phyloP scores from a whole-genome alignment of 2,329 filamentous ascomycete species.

The Bipolaris gigantea region DNA sequence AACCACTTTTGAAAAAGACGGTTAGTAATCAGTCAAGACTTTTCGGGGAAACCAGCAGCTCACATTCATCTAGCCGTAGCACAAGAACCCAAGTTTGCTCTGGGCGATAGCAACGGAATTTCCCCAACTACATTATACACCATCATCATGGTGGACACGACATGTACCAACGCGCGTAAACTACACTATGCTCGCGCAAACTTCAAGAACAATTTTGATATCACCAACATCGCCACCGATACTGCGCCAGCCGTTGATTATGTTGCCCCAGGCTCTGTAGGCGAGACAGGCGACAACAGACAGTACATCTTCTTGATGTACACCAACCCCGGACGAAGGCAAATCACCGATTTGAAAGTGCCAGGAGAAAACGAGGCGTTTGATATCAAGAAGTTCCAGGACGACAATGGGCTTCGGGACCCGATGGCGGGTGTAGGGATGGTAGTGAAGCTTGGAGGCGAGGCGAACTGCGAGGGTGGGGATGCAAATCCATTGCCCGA shows the following conservation, averaged over 20 bases:
- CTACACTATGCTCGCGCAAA: constrained; percentile 40
- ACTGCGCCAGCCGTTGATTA: constrained; percentile 28
- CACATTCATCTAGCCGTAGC: constrained; percentile 25
- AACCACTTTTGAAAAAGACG: constrained; percentile 29
- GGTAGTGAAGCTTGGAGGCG: constrained; percentile 38
- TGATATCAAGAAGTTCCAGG: constrained; percentile 34
- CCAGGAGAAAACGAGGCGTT: constrained; percentile 32
- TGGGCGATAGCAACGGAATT: constrained; percentile 41
- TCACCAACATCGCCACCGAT: constrained; percentile 29
- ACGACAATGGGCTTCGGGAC: constrained; percentile 34
- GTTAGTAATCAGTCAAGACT: constrained; percentile 14
- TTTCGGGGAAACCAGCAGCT: not conserved
- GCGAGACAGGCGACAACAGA: constrained; percentile 35
- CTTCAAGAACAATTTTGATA: constrained; percentile 34
- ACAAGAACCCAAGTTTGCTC: constrained; percentile 36
- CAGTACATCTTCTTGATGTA: constrained; percentile 43
- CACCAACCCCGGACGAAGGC: constrained; percentile 26
- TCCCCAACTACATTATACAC: constrained; percentile 30
- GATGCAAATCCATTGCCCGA: constrained; percentile 9
- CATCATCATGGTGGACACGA: constrained; percentile 40
- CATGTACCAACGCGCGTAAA: constrained; percentile 28
- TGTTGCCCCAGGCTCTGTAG: constrained; percentile 35
- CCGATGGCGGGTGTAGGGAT: constrained; percentile 37
- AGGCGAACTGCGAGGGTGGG: constrained; percentile 20
- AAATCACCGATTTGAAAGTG: constrained; percentile 27